Conservation (phyloP, 371 early-diverging fungal genomes). For the Actinomortierella ambigua region DNA sequence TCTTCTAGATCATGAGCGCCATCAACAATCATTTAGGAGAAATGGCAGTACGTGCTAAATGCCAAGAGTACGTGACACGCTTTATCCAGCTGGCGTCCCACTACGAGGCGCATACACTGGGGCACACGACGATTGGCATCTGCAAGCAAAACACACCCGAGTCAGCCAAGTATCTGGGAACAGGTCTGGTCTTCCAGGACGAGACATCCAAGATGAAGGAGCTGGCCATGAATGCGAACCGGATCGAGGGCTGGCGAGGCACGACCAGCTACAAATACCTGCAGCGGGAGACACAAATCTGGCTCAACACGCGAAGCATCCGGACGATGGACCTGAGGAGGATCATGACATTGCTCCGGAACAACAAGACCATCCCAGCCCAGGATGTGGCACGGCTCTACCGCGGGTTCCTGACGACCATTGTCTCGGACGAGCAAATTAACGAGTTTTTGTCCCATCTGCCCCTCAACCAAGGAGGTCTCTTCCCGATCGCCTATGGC, state of each 20-base stretch:
- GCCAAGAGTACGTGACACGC: constrained; percentile 85
- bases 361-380: constrained; percentile 59
- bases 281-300: constrained; percentile 55
- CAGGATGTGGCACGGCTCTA: constrained; percentile 70
- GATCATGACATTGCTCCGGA: constrained; percentile 69
- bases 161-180: constrained; percentile 57
- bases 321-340: constrained; percentile 71
- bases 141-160: constrained; percentile 47
- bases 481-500: constrained; percentile 81
- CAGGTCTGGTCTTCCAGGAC: constrained; percentile 76
- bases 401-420: constrained; percentile 63
- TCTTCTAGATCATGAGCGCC: constrained; percentile 69
- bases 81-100: constrained; percentile 81
- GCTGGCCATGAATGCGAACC: constrained; percentile 64
- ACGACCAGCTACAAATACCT: constrained; percentile 74
- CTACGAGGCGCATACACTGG: constrained; percentile 76
- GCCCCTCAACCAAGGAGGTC: constrained; percentile 84
- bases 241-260: constrained; percentile 88
- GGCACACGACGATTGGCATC: constrained; percentile 65
- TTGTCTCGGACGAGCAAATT: constrained; percentile 76
- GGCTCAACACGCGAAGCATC: constrained; percentile 60
- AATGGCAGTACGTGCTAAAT: constrained; percentile 83
- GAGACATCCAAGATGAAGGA: constrained; percentile 67
- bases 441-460: constrained; percentile 82
- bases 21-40: constrained; percentile 89